Percentiles rank a stretch among this genome's conserved stretches.
These are phyloP conservation scores for Pestalotiopsis sp. DNA, from an alignment of 2,329 filamentous ascomycete genomes.

Conservation along the genomic window DNA sequence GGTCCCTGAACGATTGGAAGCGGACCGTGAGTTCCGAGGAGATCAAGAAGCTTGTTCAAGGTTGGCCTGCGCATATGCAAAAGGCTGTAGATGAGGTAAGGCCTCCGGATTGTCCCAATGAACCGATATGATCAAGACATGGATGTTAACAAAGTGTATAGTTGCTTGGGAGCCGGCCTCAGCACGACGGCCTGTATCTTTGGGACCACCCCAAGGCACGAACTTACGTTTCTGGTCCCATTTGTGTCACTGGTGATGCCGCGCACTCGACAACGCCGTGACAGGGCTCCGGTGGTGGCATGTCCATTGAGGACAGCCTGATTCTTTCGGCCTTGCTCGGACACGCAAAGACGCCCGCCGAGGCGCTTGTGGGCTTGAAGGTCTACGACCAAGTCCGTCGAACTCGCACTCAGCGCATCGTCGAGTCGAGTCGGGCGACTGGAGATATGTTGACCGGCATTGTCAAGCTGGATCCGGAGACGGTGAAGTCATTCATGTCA, in stretches of 20 bases:
- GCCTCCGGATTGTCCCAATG: not conserved
- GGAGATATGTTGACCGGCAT: constrained; percentile 19
- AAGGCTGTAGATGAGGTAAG: constrained; percentile 25
- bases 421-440: constrained; percentile 22
- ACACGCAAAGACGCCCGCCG: constrained; percentile 14
- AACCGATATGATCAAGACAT: not conserved
- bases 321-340: constrained; percentile 20
- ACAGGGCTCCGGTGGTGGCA: constrained; percentile 5
- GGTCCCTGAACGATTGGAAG: constrained; percentile 18
- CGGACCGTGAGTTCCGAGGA: constrained; percentile 19
- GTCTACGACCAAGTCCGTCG: constrained; percentile 23
- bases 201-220: constrained; percentile 24
- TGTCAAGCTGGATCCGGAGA: constrained; percentile 14
- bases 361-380: constrained; percentile 18
- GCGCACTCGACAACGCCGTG: constrained; percentile 5
- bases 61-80: constrained; percentile 22
- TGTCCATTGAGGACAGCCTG: constrained; percentile 8
- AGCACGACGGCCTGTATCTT: constrained; percentile 23
- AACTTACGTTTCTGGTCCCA: not conserved
- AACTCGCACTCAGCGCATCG: constrained; percentile 25
- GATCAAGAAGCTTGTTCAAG: constrained; percentile 20
- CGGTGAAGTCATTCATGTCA: constrained; percentile 12
- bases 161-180: constrained; percentile 23
- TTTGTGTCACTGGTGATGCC: constrained; percentile 5
- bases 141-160: not conserved